phyloP scores from a whole-genome alignment of 2,329 filamentous ascomycete genomes.

The Dendrostoma leiphaemia region DNA sequence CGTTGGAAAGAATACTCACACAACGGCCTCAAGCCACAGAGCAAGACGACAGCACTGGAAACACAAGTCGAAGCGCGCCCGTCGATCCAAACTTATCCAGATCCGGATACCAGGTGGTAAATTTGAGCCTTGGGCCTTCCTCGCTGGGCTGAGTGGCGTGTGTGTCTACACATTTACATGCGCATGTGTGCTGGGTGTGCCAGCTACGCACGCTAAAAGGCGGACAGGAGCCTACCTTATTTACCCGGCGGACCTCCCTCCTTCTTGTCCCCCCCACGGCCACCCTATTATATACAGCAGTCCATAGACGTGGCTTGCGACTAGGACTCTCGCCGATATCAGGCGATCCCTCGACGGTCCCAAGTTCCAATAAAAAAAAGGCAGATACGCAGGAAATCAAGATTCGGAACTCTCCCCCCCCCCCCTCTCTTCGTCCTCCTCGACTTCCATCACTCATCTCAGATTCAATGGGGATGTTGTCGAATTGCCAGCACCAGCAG shows the following conservation, averaged over 20 bases:
- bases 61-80: not conserved
- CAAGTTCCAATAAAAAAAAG: not conserved
- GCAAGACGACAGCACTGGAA: not conserved
- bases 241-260: slow-evolving; percentile 17
- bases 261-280: too few relatives aligned
- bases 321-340: not conserved
- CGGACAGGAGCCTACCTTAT: slow-evolving; percentile 12
- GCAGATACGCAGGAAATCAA: too few relatives aligned
- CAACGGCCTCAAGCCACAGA: not conserved
- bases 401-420: not conserved
- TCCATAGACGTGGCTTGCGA: slow-evolving; percentile 7
- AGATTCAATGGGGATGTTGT: slow-evolving; percentile 55
- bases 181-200: slow-evolving; percentile 1
- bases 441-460: slow-evolving; percentile 17
- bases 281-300: too few relatives aligned
- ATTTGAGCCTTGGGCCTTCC: slow-evolving; percentile 2
- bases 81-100: not conserved
- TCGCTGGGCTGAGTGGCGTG: slow-evolving; percentile 11
- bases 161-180: not conserved
- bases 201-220: slow-evolving; percentile 14
- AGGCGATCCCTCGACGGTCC: not conserved
- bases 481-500: slow-evolving; percentile 48
- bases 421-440: slow-evolving; percentile 1
- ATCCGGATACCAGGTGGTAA: not conserved
- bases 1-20: not conserved